Percentiles rank a stretch among this genome's conserved stretches.
phyloP scores from a whole-genome alignment of 257 asterid genomes.

The Striga asiatica region DNA sequence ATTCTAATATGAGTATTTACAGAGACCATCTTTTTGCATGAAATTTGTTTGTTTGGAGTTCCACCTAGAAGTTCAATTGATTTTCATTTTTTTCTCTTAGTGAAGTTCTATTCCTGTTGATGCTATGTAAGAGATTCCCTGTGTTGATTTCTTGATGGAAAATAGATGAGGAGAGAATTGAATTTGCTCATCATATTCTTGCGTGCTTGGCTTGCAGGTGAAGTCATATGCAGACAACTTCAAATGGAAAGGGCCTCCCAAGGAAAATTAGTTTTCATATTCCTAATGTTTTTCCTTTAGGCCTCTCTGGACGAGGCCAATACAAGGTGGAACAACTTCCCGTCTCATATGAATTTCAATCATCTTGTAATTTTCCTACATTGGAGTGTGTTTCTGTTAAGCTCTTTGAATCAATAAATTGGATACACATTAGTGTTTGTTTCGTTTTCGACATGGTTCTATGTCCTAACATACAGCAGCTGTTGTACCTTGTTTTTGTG shows the following conservation, averaged over 20 bases:
- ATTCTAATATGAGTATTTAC: too few relatives aligned
- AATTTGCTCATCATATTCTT: background rate
- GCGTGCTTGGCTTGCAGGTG: constrained; percentile 31
- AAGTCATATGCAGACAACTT: constrained; percentile 90
- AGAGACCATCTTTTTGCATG: too few relatives aligned
- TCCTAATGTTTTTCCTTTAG: background rate
- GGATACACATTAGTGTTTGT: background rate
- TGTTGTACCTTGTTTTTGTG: background rate
- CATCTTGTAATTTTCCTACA: constrained; percentile 9
- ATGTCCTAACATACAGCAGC: background rate
- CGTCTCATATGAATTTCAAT: constrained; percentile 1
- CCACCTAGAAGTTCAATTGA: background rate
- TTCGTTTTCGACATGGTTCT: background rate
- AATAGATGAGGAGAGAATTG: background rate
- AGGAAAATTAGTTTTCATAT: constrained; percentile 22
- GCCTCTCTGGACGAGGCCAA: background rate
- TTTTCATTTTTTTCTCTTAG: too few relatives aligned
- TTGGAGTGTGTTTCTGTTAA: background rate
- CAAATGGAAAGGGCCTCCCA: constrained; percentile 93
- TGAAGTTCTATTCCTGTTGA: too few relatives aligned
- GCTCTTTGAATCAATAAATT: constrained; percentile 20
- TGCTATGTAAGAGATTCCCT: too few relatives aligned
- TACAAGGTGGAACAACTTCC: background rate
- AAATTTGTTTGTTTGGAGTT: background rate
- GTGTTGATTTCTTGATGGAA: too few relatives aligned